These are phyloP conservation scores for Colletotrichum tropicicola DNA, from an alignment of 2,329 filamentous ascomycete species.

Conservation along the genomic window DNA sequence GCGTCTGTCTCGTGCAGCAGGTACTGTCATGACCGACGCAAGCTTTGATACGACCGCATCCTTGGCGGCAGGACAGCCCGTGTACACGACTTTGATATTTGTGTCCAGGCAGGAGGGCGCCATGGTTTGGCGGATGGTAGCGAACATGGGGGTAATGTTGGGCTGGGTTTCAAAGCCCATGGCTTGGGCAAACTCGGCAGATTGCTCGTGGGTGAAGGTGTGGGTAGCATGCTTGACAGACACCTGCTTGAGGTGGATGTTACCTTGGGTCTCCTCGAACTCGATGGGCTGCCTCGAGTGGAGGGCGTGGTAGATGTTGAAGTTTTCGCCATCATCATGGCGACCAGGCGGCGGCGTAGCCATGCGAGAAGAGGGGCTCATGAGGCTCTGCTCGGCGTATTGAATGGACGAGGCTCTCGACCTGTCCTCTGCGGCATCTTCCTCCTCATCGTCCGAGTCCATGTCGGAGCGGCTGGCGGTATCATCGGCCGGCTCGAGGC, in stretches of 20 bases:
- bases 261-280: slow-evolving; percentile 50
- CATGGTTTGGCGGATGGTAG: slow-evolving; percentile 59
- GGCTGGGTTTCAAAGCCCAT: slow-evolving; percentile 39
- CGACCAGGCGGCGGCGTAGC: slow-evolving; percentile 12
- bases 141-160: slow-evolving; percentile 46
- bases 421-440: slow-evolving; percentile 34
- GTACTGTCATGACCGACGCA: slow-evolving; percentile 56
- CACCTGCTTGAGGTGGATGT: slow-evolving; percentile 45
- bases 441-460: slow-evolving; percentile 21
- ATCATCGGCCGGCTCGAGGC: slow-evolving; percentile 57
- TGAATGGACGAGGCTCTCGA: slow-evolving; percentile 50
- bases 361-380: slow-evolving; percentile 46
- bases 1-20: slow-evolving; percentile 34
- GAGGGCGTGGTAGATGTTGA: slow-evolving; percentile 23
- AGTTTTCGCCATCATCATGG: slow-evolving; percentile 33
- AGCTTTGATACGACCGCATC: slow-evolving; percentile 55
- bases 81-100: slow-evolving; percentile 56
- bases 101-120: slow-evolving; percentile 53
- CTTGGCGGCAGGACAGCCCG: slow-evolving; percentile 51
- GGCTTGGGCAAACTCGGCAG: slow-evolving; percentile 41
- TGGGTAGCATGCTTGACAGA: slow-evolving; percentile 57
- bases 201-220: slow-evolving; percentile 51
- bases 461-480: slow-evolving; percentile 21
- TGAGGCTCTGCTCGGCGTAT: slow-evolving; percentile 59
- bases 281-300: slow-evolving; percentile 48